Evolutionary conservation across 257 asterid species (phyloP), one percentile per base, ranked within the genome.

Genomic region (Jaltomata sinuosa): DNA sequence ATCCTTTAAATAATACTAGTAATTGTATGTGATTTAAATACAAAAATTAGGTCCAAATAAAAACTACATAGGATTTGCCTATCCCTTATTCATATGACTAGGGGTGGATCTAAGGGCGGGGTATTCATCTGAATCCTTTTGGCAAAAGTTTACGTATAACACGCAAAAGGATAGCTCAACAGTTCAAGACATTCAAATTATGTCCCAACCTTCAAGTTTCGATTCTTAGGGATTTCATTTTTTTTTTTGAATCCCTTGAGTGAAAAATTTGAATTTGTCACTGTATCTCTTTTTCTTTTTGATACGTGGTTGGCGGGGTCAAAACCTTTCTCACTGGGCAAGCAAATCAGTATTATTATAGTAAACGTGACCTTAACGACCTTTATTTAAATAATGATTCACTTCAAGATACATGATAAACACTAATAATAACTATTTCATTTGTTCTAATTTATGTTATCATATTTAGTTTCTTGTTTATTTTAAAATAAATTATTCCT

Each of bases 1-100:
- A 86, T 25, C 86, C 80, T 32, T 40, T 38, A 12, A 85, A 85
- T 11, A 89, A 89, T 19, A 87, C 59, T 29, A 2, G 2, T 31
- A 72, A 89, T n/a, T n/a, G n/a, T n/a, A n/a, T 19, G 7, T 50
- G 25, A 65, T 65, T 64, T 7, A 29, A 61, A 16, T 31, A 65
- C 1, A n/a, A n/a, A n/a, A 8, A 0, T 7, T 64, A 7, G 6
- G 45, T 31, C 12, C 77, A 79, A 85, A 83, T 16, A 89, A 84
- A 65, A n/a, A n/a, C n/a, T n/a, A n/a, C n/a, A n/a, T n/a, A 15
- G 22, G 0, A 57, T 16, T 57, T 10, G 16, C 16, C 22, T 57
- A 10, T 57, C 3, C 15, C 15, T 57, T 57, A 10, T 57, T 57
- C 7, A n/a, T n/a, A 57, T n/a, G n/a, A n/a, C n/a, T n/a, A n/a